Percentiles rank a stretch among this genome's conserved stretches.
These are phyloP conservation scores for Ramaria sp. DNA, from an alignment of 768 basidiomycete genomes.

Conservation along the genomic window DNA sequence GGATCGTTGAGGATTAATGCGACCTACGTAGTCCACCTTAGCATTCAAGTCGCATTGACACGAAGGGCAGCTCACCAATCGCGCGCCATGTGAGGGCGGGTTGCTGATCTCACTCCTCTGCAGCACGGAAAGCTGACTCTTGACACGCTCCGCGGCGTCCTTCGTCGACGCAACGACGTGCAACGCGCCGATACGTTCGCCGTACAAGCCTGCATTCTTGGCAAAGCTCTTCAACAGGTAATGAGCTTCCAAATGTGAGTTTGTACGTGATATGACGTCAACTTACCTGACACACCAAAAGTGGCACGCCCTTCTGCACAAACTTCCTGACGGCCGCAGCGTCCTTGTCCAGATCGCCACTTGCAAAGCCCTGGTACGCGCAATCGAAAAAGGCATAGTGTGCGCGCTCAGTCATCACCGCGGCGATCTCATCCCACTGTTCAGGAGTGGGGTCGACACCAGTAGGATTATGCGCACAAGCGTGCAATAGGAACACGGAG, in stretches of 20 bases:
- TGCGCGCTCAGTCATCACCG: slow-evolving; percentile 55
- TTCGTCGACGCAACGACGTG: slow-evolving; percentile 60
- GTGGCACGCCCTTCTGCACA: slow-evolving; percentile 56
- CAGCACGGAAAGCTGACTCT: slow-evolving; percentile 84
- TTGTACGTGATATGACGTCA: not conserved
- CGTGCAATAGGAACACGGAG: slow-evolving; percentile 86
- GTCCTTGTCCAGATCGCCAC: slow-evolving; percentile 83
- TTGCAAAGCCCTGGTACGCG: slow-evolving; percentile 96
- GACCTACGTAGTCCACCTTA: slow-evolving; percentile 33
- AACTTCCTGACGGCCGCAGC: slow-evolving; percentile 85
- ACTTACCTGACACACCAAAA: slow-evolving; percentile 81
- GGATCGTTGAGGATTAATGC: slow-evolving; percentile 70
- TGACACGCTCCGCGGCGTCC: slow-evolving; percentile 63
- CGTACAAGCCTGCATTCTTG: slow-evolving; percentile 92
- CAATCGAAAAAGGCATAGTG: slow-evolving; percentile 93
- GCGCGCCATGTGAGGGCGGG: slow-evolving; percentile 85
- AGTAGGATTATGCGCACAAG: slow-evolving; percentile 95
- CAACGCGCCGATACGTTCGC: slow-evolving; percentile 90
- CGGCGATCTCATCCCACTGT: slow-evolving; percentile 75
- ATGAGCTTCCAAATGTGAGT: not conserved
- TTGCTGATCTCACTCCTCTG: slow-evolving; percentile 94
- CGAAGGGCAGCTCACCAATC: slow-evolving; percentile 44
- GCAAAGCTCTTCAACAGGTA: slow-evolving; percentile 72
- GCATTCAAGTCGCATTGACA: not conserved
- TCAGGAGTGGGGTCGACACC: slow-evolving; percentile 87